A percentile compares a stretch with the other conserved stretches of the same genome.
These are phyloP conservation scores for Limonium bicolor DNA, from an alignment of 148 eudicot genomes.

Conservation along the genomic window DNA sequence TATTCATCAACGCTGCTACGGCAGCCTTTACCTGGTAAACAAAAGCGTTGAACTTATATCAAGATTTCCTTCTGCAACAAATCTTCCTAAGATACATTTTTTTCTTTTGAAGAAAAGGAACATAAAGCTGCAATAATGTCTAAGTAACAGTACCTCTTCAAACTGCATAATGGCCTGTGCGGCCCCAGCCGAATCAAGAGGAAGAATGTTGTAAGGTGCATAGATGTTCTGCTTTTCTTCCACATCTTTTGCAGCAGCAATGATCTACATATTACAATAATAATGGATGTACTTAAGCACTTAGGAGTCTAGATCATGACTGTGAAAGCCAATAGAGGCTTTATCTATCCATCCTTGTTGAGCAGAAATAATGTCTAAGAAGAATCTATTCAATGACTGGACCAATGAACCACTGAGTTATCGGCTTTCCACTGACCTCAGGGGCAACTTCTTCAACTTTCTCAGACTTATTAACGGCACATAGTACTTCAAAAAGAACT, in stretches of 20 bases:
- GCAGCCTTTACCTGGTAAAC: slow-evolving; percentile 82
- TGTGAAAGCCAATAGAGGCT: too few species aligned
- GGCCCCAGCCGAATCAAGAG: slow-evolving; percentile 96
- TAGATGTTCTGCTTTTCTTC: slow-evolving; percentile 88
- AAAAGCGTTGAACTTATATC: neutral
- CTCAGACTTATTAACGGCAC: slow-evolving; percentile 87
- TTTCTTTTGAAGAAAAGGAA: too few species aligned
- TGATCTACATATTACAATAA: slow-evolving; percentile 24
- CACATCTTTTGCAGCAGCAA: slow-evolving; percentile 92
- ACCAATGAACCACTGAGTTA: neutral
- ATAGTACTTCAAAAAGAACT: slow-evolving; percentile 97
- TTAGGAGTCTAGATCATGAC: too few species aligned
- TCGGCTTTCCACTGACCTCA: slow-evolving; percentile 46
- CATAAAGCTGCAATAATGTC: neutral
- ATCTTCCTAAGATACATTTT: neutral
- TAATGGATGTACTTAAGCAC: too few species aligned
- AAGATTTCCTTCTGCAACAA: neutral
- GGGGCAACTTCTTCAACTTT: slow-evolving; percentile 88
- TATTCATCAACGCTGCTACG: slow-evolving; percentile 80
- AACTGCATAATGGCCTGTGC: slow-evolving; percentile 94
- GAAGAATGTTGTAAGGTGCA: slow-evolving; percentile 89
- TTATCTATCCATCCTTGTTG: too few species aligned
- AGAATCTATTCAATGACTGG: neutral
- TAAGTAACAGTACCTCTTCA: slow-evolving; percentile 68
- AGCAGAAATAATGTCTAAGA: neutral